A percentile compares a stretch with the other conserved stretches of the same genome.
These are phyloP conservation scores for Lichtheimia hyalospora DNA, from an alignment of 371 early-diverging fungal species.

Conservation along the genomic window DNA sequence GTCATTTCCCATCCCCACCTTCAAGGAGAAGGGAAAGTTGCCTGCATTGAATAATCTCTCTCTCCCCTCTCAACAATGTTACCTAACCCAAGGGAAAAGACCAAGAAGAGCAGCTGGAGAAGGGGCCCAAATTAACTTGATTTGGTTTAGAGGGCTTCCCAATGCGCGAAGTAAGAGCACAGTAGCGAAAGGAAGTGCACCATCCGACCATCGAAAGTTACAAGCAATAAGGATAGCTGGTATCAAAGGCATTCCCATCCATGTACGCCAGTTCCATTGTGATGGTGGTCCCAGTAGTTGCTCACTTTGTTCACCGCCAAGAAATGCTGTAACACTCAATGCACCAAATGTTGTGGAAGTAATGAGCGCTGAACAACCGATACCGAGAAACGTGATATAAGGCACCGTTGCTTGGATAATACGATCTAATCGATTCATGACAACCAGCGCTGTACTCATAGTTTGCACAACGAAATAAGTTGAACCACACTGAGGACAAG, in stretches of 20 bases:
- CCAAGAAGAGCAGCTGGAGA: conserved; percentile 55
- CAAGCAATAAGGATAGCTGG: conserved; percentile 64
- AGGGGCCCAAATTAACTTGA: conserved; percentile 53
- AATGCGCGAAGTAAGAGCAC: conserved; percentile 25
- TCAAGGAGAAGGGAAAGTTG: too few relatives aligned
- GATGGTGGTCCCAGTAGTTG: conserved; percentile 60
- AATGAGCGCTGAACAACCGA: conserved; percentile 60
- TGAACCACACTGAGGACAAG: conserved; percentile 76
- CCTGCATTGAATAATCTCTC: too few relatives aligned
- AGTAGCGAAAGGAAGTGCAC: conserved; percentile 34
- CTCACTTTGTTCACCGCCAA: conserved; percentile 67
- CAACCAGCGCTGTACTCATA: conserved; percentile 44
- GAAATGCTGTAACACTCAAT: conserved; percentile 66
- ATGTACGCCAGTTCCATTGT: conserved; percentile 66
- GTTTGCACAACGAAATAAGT: conserved; percentile 63
- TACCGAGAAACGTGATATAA: conserved; percentile 62
- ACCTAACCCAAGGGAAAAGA: conserved; percentile 60
- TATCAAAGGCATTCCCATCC: conserved; percentile 68
- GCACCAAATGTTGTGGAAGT: conserved; percentile 69
- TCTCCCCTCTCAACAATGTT: neutral
- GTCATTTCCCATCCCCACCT: too few relatives aligned
- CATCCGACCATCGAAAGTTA: conserved; percentile 49
- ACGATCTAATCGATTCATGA: conserved; percentile 57
- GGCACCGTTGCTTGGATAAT: conserved; percentile 64
- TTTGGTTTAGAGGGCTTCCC: conserved; percentile 9